These are phyloP conservation scores for Pseudogymnoascus sp. DNA, from an alignment of 2,329 filamentous ascomycete genomes.

Conservation along the genomic window DNA sequence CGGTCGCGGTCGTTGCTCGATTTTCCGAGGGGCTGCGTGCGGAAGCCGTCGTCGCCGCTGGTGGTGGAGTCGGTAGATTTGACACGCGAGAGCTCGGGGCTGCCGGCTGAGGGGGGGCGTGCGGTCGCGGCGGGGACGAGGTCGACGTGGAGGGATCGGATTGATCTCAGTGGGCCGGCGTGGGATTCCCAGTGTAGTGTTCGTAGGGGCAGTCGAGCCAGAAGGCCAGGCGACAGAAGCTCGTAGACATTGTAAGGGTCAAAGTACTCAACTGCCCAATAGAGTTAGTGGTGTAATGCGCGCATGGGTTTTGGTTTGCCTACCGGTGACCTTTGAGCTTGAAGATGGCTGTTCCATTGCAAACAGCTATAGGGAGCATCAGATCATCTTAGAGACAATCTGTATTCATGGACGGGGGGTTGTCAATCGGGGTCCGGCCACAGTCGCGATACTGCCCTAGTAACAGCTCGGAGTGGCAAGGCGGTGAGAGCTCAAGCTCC, in stretches of 20 bases:
- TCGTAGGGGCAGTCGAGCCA: constrained; percentile 72
- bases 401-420: constrained; percentile 2
- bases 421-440: constrained; percentile 5
- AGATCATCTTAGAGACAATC: constrained; percentile 8
- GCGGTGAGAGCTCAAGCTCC: constrained; percentile 8
- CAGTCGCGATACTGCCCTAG: constrained; percentile 8
- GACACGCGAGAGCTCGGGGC: constrained; percentile 30
- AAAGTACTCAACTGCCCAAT: constrained; percentile 80
- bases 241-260: constrained; percentile 87
- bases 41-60: constrained; percentile 51
- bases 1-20: constrained; percentile 24
- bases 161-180: constrained; percentile 81
- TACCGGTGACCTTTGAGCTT: constrained; percentile 73
- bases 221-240: constrained; percentile 68
- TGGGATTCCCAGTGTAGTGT: constrained; percentile 98
- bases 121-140: constrained; percentile 56
- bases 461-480: background rate
- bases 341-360: constrained; percentile 61
- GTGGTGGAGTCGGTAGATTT: constrained; percentile 31
- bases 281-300: background rate
- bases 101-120: constrained; percentile 29
- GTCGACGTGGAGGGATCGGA: constrained; percentile 85
- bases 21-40: constrained; percentile 46
- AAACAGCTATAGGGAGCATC: constrained; percentile 26
- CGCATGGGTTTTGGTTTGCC: constrained; percentile 15